Base-by-base conservation (phyloP, 2,329 filamentous ascomycete genomes). In the Neonectria coccinea region DNA sequence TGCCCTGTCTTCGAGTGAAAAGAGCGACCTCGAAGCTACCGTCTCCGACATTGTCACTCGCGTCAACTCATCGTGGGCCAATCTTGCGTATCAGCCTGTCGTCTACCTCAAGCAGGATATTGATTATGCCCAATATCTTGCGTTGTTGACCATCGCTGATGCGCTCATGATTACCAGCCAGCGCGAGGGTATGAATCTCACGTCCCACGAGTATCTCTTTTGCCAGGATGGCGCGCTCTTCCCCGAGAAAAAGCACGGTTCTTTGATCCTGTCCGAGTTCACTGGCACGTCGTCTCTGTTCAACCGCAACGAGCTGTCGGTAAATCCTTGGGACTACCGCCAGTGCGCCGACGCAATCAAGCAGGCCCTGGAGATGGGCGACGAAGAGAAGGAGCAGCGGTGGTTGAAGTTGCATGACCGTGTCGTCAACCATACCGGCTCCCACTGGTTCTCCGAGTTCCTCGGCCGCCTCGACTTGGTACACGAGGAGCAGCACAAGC, bases 91-190 rank as follows among this genome's bases (percentile, higher is more conserved):
- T 74, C 94, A 97, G 74, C 95, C 95, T 1, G 87, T 98, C 11
- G 92, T 97, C 6, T 97, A 97, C 78, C 84, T 98, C 57, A 94
- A 97, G 79, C 95, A 98, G 78, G 95, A 98, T 73, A 96, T 98
- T 64, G 91, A 92, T 62, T 97, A 97, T 75, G 85, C 92, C 0
- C 94, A 97, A 76, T 98, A 97, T 74, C 86, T 98, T n/a, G 95
- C 94, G 2, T 84, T 98, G 8, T 85, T 97, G 51, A 93, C 93
- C 3, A 91, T 97, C 56, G 96, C 95, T 2, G 94, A 98, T 80
- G 92, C 91, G 3, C 83, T 98, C 54, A 96, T 97, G 88, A 96
- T 98, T 74, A 97, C 95, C 2, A 97, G 93, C 76, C 89, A 98
- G 72, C 93, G 96, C 56, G 95, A 98, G 78, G 95, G 95, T 67